Evolutionary conservation across 352 stramenopile genomes (phyloP), one percentile per base, ranked within the genome.

Genomic region (Phytophthora europaea): DNA sequence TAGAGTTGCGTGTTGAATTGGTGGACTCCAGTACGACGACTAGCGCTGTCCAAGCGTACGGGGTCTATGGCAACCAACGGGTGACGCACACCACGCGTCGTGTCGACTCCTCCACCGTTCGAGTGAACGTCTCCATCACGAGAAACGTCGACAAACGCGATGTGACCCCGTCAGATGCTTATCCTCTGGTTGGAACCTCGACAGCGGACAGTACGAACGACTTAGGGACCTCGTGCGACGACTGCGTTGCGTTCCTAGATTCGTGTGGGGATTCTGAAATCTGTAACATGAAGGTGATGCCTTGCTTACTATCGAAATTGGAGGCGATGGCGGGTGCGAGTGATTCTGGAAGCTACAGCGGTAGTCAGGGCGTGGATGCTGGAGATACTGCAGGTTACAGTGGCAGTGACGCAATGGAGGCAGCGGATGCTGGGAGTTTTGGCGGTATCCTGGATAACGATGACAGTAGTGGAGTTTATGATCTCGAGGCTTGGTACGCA

Each of bases 41-140:
- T 6, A 74, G 55, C 7, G 33, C 50, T 0, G 53, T 83, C 1
- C 59, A 83, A 45, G 33, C 55, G 34, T 83, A 75, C 64, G 48
- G 36, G 0, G 36, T 82, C 2, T 85, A 85, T 48, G 79, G 79
- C 26, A 85, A 72, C 58, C 65, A 76, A 50, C 73, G 53, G 2
- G 67, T 76, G 18, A 51, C 23, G n/a, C 67, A 81, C 62, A 67
- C 10, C 5, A 70, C 73, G 3, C 52, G n/a, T 33, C 72, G 54
- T 4, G 33, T 70, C 0, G 31, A 58, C 13, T 18, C 40, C 7
- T 73, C 72, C 10, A 64, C 72, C 12, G 28, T 81, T 40, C 65
- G 58, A 61, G 26, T 84, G 31, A 53, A 61, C 13, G 26, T 84
- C n/a, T 55, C 43, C 10, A 72, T 85, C 26, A 20, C n/a, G 3